A percentile compares a stretch with the other conserved stretches of the same genome.
These are phyloP conservation scores for Asclepias syriaca DNA, from an alignment of 257 asterid species.

Conservation along the genomic window DNA sequence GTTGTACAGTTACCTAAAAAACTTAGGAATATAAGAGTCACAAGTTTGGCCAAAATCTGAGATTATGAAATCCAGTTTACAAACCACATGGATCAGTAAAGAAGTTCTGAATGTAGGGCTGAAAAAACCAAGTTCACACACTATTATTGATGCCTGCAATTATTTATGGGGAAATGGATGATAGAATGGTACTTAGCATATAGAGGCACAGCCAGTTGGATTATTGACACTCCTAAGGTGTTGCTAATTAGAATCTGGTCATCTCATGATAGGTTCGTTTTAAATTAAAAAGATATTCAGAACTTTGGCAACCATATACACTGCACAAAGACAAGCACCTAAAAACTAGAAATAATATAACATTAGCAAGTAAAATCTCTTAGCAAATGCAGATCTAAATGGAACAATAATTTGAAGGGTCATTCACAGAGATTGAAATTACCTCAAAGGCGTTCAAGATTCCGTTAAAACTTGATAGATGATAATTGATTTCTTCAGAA, in stretches of 20 bases:
- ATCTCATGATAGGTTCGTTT: background rate
- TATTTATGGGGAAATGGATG: background rate
- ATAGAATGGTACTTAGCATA: background rate
- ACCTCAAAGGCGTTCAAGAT: conserved; percentile 80
- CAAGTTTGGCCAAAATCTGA: background rate
- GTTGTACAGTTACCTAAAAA: background rate
- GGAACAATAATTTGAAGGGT: conserved; percentile 5
- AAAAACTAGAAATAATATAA: too few relatives aligned
- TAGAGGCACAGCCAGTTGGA: background rate
- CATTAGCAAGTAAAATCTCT: background rate
- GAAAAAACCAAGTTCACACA: background rate
- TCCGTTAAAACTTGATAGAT: conserved; percentile 58
- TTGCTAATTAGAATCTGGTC: background rate
- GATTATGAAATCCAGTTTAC: background rate
- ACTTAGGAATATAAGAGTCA: background rate
- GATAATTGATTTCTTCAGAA: conserved; percentile 56
- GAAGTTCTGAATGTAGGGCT: background rate
- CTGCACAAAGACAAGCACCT: background rate
- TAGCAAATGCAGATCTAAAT: background rate
- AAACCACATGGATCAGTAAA: background rate
- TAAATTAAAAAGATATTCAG: background rate
- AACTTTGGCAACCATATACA: background rate
- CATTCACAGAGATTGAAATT: conserved; percentile 16
- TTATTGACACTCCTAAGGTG: background rate
- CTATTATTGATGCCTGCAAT: background rate